Percentiles rank a stretch among this genome's conserved stretches.
These are phyloP conservation scores for Leishmania tarentolae DNA, from an alignment of 208 protist genomes.

Conservation along the genomic window DNA sequence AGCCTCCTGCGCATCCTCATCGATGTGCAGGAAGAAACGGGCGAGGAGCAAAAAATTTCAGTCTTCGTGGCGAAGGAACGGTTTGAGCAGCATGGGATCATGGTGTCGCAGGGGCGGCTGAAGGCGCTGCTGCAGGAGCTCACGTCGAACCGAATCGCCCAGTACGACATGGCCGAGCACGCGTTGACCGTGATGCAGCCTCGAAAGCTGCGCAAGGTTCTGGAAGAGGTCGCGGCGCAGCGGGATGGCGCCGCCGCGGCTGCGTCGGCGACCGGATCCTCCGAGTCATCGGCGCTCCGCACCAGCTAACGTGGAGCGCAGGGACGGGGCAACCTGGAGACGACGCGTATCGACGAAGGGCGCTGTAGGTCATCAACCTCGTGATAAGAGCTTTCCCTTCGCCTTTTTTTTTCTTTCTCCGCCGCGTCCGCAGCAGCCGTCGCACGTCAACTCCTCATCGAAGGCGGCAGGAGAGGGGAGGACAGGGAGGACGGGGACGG, in stretches of 20 bases:
- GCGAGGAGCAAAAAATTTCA: constrained; percentile 65
- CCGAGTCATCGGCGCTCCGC: neutral
- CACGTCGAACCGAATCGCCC: constrained; percentile 81
- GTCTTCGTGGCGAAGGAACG: constrained; percentile 56
- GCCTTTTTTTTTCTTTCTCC: too few species aligned
- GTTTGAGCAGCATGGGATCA: constrained; percentile 60
- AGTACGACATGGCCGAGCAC: constrained; percentile 77
- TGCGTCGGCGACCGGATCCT: neutral
- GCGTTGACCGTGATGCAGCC: constrained; percentile 75
- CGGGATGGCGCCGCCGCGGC: constrained; percentile 20
- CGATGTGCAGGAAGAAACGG: constrained; percentile 59
- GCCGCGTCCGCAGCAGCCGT: too few species aligned
- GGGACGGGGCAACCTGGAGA: neutral
- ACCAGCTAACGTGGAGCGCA: too few species aligned
- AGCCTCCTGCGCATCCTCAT: constrained; percentile 68
- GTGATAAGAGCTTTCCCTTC: too few species aligned
- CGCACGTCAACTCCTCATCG: too few species aligned
- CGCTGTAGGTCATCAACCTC: too few species aligned
- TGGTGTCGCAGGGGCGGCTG: constrained; percentile 72
- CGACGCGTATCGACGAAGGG: too few species aligned
- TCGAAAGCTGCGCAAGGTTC: constrained; percentile 46
- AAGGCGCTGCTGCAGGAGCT: constrained; percentile 76
- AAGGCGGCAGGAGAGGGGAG: too few species aligned
- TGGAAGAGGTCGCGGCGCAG: constrained; percentile 70
- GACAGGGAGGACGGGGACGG: too few species aligned